A percentile compares a stretch with the other conserved stretches of the same genome.
Evolutionary conservation across 2,329 filamentous ascomycete species (phyloP).

Genomic region (Cercospora nicotianae): DNA sequence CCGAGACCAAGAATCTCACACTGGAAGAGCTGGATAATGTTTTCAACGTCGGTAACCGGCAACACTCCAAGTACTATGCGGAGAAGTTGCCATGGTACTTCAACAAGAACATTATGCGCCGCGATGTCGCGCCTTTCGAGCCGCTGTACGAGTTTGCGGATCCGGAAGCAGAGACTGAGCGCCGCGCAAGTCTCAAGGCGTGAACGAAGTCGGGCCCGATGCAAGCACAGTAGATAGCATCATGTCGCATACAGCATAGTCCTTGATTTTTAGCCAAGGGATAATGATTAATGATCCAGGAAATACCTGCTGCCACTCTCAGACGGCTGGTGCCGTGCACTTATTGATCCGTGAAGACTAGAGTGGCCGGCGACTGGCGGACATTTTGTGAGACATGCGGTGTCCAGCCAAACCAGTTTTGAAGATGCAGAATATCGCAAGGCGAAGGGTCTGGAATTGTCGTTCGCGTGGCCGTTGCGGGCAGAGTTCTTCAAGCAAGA

Average conservation of each 20-base stretch:
- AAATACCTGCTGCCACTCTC: not conserved
- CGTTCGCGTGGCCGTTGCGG: not conserved
- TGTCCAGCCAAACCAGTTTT: not conserved
- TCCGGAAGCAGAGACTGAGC: constrained; percentile 12
- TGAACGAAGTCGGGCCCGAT: not conserved
- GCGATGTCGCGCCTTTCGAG: constrained; percentile 26
- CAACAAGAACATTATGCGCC: constrained; percentile 26
- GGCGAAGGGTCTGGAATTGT: not conserved
- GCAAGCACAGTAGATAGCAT: not conserved
- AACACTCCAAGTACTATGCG: constrained; percentile 31
- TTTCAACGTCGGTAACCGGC: constrained; percentile 31
- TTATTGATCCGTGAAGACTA: not conserved
- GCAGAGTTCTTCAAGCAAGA: not conserved
- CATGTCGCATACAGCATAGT: not conserved
- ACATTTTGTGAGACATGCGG: not conserved
- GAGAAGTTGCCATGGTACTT: constrained; percentile 32
- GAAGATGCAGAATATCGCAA: not conserved
- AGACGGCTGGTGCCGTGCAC: not conserved
- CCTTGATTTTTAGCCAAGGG: not conserved
- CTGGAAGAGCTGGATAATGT: constrained; percentile 64
- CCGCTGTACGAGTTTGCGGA: constrained; percentile 24
- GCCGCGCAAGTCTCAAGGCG: constrained; percentile 8
- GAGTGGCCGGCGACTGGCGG: not conserved
- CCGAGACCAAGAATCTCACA: constrained; percentile 54
- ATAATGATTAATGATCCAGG: not conserved